Percentiles rank a stretch among this genome's conserved stretches.
Conservation (phyloP, 1,284 basidiomycete species). For the Pyrrhoderma noxium region DNA sequence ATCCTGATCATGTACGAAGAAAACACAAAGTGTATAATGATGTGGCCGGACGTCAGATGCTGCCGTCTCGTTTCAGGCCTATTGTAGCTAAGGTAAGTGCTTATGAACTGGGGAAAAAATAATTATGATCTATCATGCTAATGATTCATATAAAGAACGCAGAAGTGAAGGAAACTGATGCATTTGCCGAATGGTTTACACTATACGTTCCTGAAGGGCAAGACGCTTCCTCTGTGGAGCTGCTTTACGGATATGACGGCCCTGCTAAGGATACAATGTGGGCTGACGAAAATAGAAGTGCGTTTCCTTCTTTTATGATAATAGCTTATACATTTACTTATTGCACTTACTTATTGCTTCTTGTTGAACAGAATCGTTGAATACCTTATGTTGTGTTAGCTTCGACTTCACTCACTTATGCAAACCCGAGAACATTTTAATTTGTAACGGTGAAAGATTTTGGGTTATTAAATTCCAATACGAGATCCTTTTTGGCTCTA, state of each 20-base stretch:
- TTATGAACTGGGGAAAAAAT: too few species aligned
- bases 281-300: slow-evolving; percentile 1
- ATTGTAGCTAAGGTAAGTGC: neutral
- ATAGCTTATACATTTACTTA: too few species aligned
- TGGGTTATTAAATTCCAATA: slow-evolving; percentile 78
- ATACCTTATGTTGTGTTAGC: slow-evolving; percentile 48
- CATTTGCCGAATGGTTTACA: too few species aligned
- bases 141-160: neutral
- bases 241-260: neutral
- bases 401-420: slow-evolving; percentile 61
- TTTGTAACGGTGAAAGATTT: slow-evolving; percentile 34
- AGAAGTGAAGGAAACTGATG: neutral
- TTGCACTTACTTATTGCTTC: too few species aligned
- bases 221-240: too few species aligned
- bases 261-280: neutral
- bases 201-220: too few species aligned
- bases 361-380: neutral
- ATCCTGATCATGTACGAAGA: slow-evolving; percentile 2
- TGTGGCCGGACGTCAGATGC: neutral
- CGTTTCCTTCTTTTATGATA: too few species aligned
- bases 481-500: slow-evolving; percentile 63
- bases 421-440: neutral
- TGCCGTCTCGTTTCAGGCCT: neutral
- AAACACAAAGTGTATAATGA: too few species aligned
- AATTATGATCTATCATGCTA: neutral